A percentile compares a stretch with the other conserved stretches of the same genome.
phyloP scores from a whole-genome alignment of 164 flowering plant species.

The Vitis rupestris region DNA sequence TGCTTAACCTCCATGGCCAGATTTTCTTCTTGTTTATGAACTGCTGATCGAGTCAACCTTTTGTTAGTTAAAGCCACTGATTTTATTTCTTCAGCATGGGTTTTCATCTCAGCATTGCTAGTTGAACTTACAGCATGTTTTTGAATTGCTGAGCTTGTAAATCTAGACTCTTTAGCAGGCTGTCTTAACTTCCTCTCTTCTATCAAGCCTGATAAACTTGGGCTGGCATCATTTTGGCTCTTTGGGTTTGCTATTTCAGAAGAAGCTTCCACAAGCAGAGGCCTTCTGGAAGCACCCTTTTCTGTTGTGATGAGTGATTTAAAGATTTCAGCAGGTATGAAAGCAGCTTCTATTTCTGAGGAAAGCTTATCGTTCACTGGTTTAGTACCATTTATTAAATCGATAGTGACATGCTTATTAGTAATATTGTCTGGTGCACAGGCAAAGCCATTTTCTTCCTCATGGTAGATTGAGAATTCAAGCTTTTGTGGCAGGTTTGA shows the following conservation, averaged over 20 bases:
- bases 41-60: slow-evolving; percentile 15
- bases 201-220: neutral
- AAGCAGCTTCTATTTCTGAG: neutral
- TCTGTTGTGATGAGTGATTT: neutral
- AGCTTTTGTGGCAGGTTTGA: slow-evolving; percentile 22
- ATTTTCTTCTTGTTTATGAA: neutral
- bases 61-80: neutral
- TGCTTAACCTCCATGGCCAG: neutral
- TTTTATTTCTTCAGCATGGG: slow-evolving; percentile 9
- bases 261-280: slow-evolving; percentile 9
- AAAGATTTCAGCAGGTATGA: neutral
- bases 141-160: slow-evolving; percentile 18
- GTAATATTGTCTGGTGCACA: slow-evolving; percentile 7
- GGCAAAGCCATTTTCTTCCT: slow-evolving; percentile 13
- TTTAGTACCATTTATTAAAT: slow-evolving; percentile 11
- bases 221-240: neutral
- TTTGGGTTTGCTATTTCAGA: neutral
- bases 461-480: slow-evolving; percentile 16
- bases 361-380: neutral
- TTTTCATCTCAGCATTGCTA: slow-evolving; percentile 1
- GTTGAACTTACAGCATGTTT: neutral
- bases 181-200: slow-evolving; percentile 1
- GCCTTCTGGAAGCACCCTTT: neutral
- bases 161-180: slow-evolving; percentile 5
- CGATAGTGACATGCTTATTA: neutral